Conservation (phyloP, 371 early-diverging fungal genomes). For the Apophysomyces variabilis region DNA sequence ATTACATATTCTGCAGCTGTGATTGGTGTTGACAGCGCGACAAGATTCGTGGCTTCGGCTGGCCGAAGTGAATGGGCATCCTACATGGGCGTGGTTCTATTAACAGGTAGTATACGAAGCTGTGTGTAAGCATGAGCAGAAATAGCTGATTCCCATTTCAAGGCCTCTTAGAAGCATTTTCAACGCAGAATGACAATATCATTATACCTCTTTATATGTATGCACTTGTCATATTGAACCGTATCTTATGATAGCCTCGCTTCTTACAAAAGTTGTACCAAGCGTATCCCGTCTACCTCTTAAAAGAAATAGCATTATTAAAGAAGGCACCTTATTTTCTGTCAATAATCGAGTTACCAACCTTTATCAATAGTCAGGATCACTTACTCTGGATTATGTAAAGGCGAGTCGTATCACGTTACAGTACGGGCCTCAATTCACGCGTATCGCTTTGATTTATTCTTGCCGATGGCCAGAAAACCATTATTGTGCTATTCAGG, state of each 20-base stretch:
- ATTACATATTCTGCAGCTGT: constrained; percentile 35
- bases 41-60: constrained; percentile 26
- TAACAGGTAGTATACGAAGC: constrained; percentile 38
- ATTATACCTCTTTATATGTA: constrained; percentile 75
- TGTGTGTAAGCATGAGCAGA: background rate
- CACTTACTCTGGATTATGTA: too few species aligned
- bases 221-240: constrained; percentile 48
- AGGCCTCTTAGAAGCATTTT: constrained; percentile 65
- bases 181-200: constrained; percentile 80
- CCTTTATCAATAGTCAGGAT: too few species aligned
- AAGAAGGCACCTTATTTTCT: too few species aligned
- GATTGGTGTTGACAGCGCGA: constrained; percentile 28
- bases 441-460: too few species aligned
- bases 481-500: too few species aligned
- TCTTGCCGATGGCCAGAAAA: too few species aligned
- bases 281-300: too few species aligned
- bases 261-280: too few species aligned
- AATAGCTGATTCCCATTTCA: constrained; percentile 1
- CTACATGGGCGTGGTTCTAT: constrained; percentile 26
- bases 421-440: too few species aligned
- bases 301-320: too few species aligned
- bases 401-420: too few species aligned
- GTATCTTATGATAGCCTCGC: background rate
- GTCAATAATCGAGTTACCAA: too few species aligned
- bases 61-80: constrained; percentile 28